Percentiles rank a stretch among this genome's conserved stretches.
Evolutionary conservation across 192 early-diverging fungal genomes (phyloP).

Genomic region (Coemansia sp.): DNA sequence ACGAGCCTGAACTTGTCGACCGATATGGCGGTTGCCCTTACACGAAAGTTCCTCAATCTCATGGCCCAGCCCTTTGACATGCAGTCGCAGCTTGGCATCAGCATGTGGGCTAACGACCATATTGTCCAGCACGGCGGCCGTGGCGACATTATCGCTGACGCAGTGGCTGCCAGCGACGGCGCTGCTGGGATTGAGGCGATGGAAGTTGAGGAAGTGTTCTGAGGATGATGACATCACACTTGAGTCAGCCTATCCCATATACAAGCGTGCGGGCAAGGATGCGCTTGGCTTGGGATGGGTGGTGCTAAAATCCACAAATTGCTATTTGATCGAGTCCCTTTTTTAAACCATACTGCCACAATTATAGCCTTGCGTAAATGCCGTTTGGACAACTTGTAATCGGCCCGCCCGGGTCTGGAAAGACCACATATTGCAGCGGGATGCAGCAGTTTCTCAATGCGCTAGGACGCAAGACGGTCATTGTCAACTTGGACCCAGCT

Average conservation of each 20-base stretch:
- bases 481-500: slow-evolving; percentile 99
- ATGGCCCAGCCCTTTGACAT: slow-evolving; percentile 96
- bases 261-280: neutral
- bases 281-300: neutral
- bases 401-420: slow-evolving; percentile 93
- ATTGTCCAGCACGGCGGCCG: slow-evolving; percentile 53
- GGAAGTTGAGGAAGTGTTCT: slow-evolving; percentile 10
- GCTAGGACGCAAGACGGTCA: slow-evolving; percentile 71
- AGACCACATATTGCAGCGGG: slow-evolving; percentile 92
- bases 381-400: slow-evolving; percentile 78
- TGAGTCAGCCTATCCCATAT: neutral
- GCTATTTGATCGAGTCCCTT: neutral
- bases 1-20: slow-evolving; percentile 89
- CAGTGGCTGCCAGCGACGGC: neutral
- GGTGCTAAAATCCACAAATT: neutral
- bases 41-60: slow-evolving; percentile 88
- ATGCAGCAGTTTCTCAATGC: slow-evolving; percentile 84
- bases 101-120: slow-evolving; percentile 79
- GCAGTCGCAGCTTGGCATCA: slow-evolving; percentile 76
- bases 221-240: neutral
- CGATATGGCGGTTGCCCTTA: slow-evolving; percentile 90
- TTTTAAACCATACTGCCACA: neutral
- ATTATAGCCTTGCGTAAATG: slow-evolving; percentile 7
- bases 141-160: slow-evolving; percentile 2
- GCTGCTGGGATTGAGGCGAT: slow-evolving; percentile 10